phyloP scores from a whole-genome alignment of 768 basidiomycete genomes.

The Suillus decipiens region DNA sequence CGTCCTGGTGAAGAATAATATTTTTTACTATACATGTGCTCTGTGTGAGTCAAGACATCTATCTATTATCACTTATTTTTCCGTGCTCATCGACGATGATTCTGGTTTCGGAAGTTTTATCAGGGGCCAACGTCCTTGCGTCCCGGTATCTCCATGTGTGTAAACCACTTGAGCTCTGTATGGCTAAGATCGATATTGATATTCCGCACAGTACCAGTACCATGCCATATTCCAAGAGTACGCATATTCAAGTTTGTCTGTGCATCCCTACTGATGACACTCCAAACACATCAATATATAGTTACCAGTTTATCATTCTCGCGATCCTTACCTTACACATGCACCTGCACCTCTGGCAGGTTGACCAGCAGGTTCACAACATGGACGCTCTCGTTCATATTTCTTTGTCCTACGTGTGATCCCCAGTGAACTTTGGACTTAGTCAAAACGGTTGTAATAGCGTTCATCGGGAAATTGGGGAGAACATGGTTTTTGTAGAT shows the following conservation, averaged over 20 bases:
- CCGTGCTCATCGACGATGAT: neutral
- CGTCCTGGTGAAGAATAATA: neutral
- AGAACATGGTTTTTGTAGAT: too few species aligned
- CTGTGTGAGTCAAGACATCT: neutral
- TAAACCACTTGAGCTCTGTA: neutral
- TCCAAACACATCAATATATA: neutral
- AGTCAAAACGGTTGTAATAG: too few species aligned
- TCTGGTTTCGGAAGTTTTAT: neutral
- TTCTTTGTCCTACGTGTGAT: neutral
- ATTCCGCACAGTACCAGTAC: neutral
- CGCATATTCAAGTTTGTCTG: neutral
- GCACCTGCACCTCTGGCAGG: slow-evolving; percentile 2
- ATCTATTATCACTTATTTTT: too few species aligned
- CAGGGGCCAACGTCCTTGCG: neutral
- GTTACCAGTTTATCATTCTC: neutral
- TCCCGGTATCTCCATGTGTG: neutral
- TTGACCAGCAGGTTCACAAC: neutral
- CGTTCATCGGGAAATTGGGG: too few species aligned
- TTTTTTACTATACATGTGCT: neutral
- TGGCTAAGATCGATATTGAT: neutral
- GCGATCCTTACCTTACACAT: neutral
- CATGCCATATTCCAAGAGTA: neutral
- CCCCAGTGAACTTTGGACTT: too few species aligned
- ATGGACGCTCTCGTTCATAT: neutral
- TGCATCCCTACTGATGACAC: neutral